Evolutionary conservation across 257 asterid genomes (phyloP).

Genomic region (Coffea eugenioides): DNA sequence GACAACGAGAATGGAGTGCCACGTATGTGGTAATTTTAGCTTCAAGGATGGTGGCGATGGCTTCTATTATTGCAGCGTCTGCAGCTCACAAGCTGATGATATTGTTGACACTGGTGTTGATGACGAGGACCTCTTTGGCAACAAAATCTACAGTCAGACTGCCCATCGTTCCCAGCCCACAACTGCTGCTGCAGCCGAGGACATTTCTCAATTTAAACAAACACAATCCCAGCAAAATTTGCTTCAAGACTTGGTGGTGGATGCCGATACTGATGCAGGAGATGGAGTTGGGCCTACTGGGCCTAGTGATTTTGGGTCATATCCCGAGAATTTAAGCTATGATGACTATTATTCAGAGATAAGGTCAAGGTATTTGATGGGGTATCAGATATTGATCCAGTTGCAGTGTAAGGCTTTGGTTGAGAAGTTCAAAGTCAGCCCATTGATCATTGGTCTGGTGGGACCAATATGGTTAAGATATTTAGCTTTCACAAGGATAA

Average conservation of each 20-base stretch:
- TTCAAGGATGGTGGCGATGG: constrained; percentile 53
- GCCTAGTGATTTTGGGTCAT: constrained; percentile 61
- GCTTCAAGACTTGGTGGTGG: constrained; percentile 20
- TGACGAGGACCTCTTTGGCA: constrained; percentile 40
- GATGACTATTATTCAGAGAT: constrained; percentile 52
- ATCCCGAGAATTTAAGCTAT: constrained; percentile 25
- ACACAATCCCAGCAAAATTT: constrained; percentile 40
- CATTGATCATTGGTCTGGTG: constrained; percentile 56
- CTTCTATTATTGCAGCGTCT: constrained; percentile 46
- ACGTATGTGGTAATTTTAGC: constrained; percentile 38
- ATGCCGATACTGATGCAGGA: constrained; percentile 19
- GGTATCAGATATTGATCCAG: constrained; percentile 74
- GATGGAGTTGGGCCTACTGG: constrained; percentile 50
- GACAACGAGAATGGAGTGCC: constrained; percentile 43
- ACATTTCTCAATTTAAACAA: constrained; percentile 40
- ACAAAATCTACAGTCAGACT: constrained; percentile 32
- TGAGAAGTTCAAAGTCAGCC: constrained; percentile 62
- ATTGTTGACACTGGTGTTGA: constrained; percentile 47
- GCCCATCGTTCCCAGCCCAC: constrained; percentile 31
- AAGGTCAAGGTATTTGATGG: constrained; percentile 58
- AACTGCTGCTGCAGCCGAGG: constrained; percentile 29
- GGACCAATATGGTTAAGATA: constrained; percentile 72
- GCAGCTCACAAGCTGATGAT: constrained; percentile 59
- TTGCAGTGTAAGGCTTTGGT: constrained; percentile 74
- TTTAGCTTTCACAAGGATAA: constrained; percentile 50